Conservation (phyloP, 345 rosid species). For the Eucalyptus shirleyi region DNA sequence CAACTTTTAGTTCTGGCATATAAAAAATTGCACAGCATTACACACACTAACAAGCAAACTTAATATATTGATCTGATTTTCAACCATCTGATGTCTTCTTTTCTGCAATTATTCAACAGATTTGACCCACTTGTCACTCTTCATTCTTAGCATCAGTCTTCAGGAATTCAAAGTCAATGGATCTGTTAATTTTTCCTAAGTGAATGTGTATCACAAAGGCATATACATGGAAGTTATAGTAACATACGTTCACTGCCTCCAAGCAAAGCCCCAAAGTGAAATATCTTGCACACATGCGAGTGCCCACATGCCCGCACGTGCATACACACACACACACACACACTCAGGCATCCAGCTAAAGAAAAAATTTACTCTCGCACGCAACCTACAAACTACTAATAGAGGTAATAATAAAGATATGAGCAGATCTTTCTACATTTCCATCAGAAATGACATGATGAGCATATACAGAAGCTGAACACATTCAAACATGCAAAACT, state of each 20-base stretch:
- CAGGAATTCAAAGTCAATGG: neutral
- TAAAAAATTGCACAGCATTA: neutral
- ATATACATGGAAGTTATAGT: neutral
- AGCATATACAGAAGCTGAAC: neutral
- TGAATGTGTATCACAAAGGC: neutral
- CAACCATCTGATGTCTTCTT: neutral
- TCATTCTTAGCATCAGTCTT: neutral
- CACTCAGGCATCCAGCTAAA: neutral
- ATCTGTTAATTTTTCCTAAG: neutral
- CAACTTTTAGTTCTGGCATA: neutral
- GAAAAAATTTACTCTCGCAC: neutral
- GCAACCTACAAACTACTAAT: neutral
- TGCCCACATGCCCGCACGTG: accelerated
- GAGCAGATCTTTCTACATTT: neutral
- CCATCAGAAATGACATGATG: neutral
- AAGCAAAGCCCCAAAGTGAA: neutral
- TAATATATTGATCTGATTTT: neutral
- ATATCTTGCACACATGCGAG: neutral
- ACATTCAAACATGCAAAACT: conserved; percentile 2
- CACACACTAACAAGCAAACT: neutral
- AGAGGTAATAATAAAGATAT: neutral
- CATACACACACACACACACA: neutral
- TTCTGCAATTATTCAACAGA: neutral
- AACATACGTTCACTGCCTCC: neutral
- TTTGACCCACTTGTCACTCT: neutral